These are phyloP conservation scores for Achaetomiella virescens DNA, from an alignment of 495 filamentous ascomycete genomes.

Conservation along the genomic window DNA sequence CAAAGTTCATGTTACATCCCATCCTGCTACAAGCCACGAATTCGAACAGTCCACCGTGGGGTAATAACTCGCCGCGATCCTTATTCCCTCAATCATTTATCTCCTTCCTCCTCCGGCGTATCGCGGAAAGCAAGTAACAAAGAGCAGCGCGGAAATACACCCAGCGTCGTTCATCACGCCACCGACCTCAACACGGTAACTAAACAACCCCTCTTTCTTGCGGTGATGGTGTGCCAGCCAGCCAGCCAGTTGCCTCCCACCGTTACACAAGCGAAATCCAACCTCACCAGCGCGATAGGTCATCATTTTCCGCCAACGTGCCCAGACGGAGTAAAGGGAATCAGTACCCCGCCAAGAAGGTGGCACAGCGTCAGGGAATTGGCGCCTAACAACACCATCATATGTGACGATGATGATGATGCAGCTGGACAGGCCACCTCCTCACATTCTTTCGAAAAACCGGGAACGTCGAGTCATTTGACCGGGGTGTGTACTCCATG, in stretches of 20 bases:
- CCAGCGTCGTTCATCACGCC: too few relatives aligned
- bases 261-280: constrained; percentile 4
- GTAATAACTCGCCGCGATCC: too few relatives aligned
- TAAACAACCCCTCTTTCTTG: neutral
- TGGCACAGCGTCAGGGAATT: constrained; percentile 10
- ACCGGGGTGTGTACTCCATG: constrained; percentile 13
- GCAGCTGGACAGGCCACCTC: constrained; percentile 17
- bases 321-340: neutral
- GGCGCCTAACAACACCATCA: constrained; percentile 13
- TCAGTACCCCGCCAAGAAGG: neutral
- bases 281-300: neutral
- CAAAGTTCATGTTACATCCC: too few relatives aligned
- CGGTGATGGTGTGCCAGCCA: neutral
- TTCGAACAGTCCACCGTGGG: too few relatives aligned
- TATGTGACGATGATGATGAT: neutral
- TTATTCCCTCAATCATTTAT: too few relatives aligned
- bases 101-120: too few relatives aligned
- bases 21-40: too few relatives aligned
- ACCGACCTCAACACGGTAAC: too few relatives aligned
- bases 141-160: too few relatives aligned
- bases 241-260: neutral
- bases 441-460: constrained; percentile 15
- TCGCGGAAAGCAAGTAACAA: too few relatives aligned
- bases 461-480: constrained; percentile 16
- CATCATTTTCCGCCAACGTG: neutral